Evolutionary conservation across 352 stramenopile genomes (phyloP), one percentile per base, ranked within the genome.

Genomic region (Phytophthora hybrid): DNA sequence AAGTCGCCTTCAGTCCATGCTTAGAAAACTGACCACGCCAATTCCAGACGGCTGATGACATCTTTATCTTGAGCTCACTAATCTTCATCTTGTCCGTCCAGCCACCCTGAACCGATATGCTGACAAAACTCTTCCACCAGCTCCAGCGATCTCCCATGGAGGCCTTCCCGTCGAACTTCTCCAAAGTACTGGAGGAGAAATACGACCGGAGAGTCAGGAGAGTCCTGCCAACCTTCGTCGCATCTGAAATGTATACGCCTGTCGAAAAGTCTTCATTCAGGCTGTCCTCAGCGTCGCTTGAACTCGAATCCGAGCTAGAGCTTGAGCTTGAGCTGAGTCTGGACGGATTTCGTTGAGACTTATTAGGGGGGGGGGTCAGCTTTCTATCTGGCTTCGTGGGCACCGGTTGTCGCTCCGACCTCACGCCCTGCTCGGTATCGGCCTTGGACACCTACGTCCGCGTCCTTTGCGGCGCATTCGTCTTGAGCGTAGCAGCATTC

Each of bases 1-100:
- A 2, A 56, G 18, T 4, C 13, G 16, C 14, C 32, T 64, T 26
- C 58, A 64, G 18, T 31, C 41, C 26, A 10, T 49, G 58, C 26
- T 56, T 64, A 1, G 58, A 46, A 1, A 64, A 26, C 13, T 64
- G 58, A 11, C 41, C 41, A 4, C 41, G 26, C 41, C 41, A 64
- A 9, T 55, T 64, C 16, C 44, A 31, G 16, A 64, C 58, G 3
- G 44, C 16, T 1, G 44, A 31, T 0, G 58, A 9, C 57, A 63
- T 54, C 39, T 54, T 64, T 26, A 64, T 64, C 44, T 64, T 56
- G 3, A 64, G 41, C 10, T 64, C 58, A 5, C 23, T 3, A 2
- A 64, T 1, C 58, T 55, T 56, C 14, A 29, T 29, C 18, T 34
- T 21, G 1, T 56, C 41, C 3, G 41, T 34, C 41, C 26, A 64